Evolutionary conservation across 2,329 filamentous ascomycete genomes (phyloP).

Genomic region (Fusarium sp.): DNA sequence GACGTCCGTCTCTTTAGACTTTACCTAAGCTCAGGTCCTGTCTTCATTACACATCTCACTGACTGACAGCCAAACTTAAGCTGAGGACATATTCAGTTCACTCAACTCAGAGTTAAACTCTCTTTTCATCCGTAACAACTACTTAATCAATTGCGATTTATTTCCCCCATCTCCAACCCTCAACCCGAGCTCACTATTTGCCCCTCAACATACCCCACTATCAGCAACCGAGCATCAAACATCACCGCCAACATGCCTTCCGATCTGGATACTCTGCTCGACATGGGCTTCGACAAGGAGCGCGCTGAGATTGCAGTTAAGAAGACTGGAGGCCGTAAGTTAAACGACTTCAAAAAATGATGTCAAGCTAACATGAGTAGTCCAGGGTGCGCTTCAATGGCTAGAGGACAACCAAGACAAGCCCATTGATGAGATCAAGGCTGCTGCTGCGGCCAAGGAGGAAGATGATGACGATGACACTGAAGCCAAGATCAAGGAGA

Average conservation of each 20-base stretch:
- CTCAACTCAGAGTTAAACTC: background rate
- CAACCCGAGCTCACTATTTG: slow-evolving; percentile 3
- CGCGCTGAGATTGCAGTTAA: slow-evolving; percentile 87
- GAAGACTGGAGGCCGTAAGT: slow-evolving; percentile 81
- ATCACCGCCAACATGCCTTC: slow-evolving; percentile 65
- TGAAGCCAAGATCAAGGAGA: slow-evolving; percentile 70
- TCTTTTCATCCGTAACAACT: background rate
- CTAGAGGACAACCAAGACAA: slow-evolving; percentile 92
- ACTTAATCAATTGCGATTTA: background rate
- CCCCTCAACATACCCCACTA: slow-evolving; percentile 43
- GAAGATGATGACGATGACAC: slow-evolving; percentile 63
- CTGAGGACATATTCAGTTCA: background rate
- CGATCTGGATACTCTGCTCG: slow-evolving; percentile 71
- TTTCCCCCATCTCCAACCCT: background rate
- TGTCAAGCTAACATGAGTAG: slow-evolving; percentile 57
- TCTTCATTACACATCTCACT: slow-evolving; percentile 1
- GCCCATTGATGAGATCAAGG: slow-evolving; percentile 82
- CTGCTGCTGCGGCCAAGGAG: slow-evolving; percentile 56
- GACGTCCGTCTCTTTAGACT: slow-evolving; percentile 46
- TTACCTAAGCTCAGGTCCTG: slow-evolving; percentile 24
- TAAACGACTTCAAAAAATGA: background rate
- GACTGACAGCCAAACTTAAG: background rate
- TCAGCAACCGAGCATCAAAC: slow-evolving; percentile 33
- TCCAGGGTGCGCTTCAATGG: slow-evolving; percentile 94
- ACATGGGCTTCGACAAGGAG: slow-evolving; percentile 86